Percentiles rank a stretch among this genome's conserved stretches.
Evolutionary conservation across 169 alveolate genomes (phyloP).

Genomic region (Babesia gibsoni): DNA sequence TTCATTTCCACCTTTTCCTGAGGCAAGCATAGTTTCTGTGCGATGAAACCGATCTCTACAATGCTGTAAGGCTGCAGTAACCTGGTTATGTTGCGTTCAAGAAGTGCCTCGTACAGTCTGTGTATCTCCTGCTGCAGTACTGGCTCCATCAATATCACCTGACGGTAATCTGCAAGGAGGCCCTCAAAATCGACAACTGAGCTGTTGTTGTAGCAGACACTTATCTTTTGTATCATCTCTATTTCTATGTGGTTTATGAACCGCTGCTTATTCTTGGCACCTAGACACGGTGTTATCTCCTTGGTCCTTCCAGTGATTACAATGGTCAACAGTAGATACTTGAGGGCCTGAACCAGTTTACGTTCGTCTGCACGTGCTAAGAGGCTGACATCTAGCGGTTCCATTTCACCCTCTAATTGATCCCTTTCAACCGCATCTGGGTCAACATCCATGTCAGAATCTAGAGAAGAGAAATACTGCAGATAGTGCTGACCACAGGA

Average conservation of each 20-base stretch:
- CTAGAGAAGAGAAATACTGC: conserved; percentile 53
- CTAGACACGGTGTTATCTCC: conserved; percentile 70
- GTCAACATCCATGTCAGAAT: conserved; percentile 25
- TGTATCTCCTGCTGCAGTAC: conserved; percentile 83
- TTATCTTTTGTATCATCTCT: conserved; percentile 85
- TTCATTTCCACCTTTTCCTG: conserved; percentile 80
- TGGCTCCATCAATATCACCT: conserved; percentile 79
- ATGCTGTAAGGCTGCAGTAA: conserved; percentile 88
- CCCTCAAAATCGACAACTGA: conserved; percentile 85
- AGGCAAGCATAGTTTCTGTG: conserved; percentile 79
- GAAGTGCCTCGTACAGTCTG: conserved; percentile 81
- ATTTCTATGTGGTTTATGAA: conserved; percentile 83
- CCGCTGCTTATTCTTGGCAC: conserved; percentile 80
- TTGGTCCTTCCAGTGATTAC: conserved; percentile 84
- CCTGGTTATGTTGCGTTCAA: conserved; percentile 86
- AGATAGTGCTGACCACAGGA: conserved; percentile 54
- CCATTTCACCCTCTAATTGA: conserved; percentile 38
- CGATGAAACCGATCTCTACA: conserved; percentile 85
- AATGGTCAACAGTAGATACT: conserved; percentile 88
- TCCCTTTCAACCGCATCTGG: not conserved
- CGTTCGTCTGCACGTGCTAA: conserved; percentile 70
- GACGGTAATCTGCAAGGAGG: conserved; percentile 75
- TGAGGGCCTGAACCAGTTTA: conserved; percentile 81
- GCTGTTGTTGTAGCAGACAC: conserved; percentile 84
- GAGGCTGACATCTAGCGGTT: conserved; percentile 25